Conservation (phyloP, 192 early-diverging fungal genomes). For the Coemansia umbellata region DNA sequence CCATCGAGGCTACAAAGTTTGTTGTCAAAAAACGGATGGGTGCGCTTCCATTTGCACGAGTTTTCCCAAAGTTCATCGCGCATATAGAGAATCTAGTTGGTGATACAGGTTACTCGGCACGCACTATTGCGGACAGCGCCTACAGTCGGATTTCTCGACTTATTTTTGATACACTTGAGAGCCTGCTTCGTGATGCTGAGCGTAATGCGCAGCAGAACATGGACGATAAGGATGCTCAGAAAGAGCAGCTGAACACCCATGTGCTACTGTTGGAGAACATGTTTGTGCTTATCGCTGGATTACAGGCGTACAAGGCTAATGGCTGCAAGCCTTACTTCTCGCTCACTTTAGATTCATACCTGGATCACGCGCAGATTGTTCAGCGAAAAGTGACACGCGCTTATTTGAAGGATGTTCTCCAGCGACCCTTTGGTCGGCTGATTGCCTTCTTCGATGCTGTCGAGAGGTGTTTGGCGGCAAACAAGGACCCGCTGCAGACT, state of each 20-base stretch:
- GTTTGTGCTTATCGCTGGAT: conserved; percentile 84
- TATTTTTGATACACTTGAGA: conserved; percentile 87
- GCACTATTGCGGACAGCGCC: conserved; percentile 67
- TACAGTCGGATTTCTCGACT: conserved; percentile 77
- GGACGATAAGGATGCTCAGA: conserved; percentile 77
- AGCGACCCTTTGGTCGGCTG: conserved; percentile 81
- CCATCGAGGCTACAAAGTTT: conserved; percentile 89
- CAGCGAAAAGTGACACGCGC: conserved; percentile 80
- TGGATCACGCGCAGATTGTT: conserved; percentile 77
- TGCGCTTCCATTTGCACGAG: conserved; percentile 82
- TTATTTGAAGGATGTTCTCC: conserved; percentile 84
- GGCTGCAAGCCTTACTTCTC: conserved; percentile 58
- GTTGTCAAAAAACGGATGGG: conserved; percentile 83
- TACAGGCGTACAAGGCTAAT: conserved; percentile 69
- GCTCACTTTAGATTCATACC: conserved; percentile 52
- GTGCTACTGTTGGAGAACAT: conserved; percentile 90
- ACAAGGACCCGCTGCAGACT: conserved; percentile 57
- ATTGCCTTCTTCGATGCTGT: conserved; percentile 97
- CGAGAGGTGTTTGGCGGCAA: conserved; percentile 70
- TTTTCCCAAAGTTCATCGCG: conserved; percentile 84
- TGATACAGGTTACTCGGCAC: conserved; percentile 58
- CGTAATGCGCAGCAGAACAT: conserved; percentile 50
- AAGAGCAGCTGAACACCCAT: conserved; percentile 84
- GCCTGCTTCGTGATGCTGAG: conserved; percentile 72
- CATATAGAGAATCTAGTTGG: conserved; percentile 58